Percentiles rank a stretch among this genome's conserved stretches.
These are phyloP conservation scores for Herpetomonas tarakana DNA, from an alignment of 208 protist genomes.

Conservation along the genomic window DNA sequence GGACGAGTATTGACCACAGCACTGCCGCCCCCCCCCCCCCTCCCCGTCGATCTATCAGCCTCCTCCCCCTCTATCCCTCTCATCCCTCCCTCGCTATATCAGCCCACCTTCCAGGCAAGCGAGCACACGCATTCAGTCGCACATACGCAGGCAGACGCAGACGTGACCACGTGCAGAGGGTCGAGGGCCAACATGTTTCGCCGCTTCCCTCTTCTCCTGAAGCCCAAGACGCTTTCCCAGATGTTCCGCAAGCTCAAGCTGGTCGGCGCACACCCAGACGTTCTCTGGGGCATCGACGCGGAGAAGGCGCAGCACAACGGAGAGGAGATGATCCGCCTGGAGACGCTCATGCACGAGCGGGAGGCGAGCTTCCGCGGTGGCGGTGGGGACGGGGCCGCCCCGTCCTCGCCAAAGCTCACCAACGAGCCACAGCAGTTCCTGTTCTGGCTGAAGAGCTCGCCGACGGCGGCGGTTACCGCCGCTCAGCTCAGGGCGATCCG, in stretches of 20 bases:
- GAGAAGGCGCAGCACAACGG: conserved; percentile 87
- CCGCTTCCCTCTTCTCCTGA: conserved; percentile 21
- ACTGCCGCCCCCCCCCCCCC: too few relatives aligned
- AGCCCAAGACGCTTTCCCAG: conserved; percentile 54
- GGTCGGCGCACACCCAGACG: conserved; percentile 77
- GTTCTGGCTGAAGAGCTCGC: conserved; percentile 46
- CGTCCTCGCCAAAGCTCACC: neutral
- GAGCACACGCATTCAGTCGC: too few relatives aligned
- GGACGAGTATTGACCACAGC: too few relatives aligned
- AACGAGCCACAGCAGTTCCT: conserved; percentile 45
- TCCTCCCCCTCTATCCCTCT: too few relatives aligned
- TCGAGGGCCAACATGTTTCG: neutral
- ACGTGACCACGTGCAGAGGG: too few relatives aligned
- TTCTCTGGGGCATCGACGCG: conserved; percentile 80
- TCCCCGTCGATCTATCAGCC: too few relatives aligned
- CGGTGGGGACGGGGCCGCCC: neutral
- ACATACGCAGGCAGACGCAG: too few relatives aligned
- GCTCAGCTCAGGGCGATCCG: conserved; percentile 29
- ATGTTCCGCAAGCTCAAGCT: conserved; percentile 89
- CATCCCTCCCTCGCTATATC: too few relatives aligned
- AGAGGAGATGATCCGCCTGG: conserved; percentile 81
- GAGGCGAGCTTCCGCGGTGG: conserved; percentile 6
- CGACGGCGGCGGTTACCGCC: neutral
- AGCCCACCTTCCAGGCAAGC: too few relatives aligned
- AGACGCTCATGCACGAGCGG: conserved; percentile 73